Conservation (phyloP, 139 green algal genomes). For the Bryopsis sp. region DNA sequence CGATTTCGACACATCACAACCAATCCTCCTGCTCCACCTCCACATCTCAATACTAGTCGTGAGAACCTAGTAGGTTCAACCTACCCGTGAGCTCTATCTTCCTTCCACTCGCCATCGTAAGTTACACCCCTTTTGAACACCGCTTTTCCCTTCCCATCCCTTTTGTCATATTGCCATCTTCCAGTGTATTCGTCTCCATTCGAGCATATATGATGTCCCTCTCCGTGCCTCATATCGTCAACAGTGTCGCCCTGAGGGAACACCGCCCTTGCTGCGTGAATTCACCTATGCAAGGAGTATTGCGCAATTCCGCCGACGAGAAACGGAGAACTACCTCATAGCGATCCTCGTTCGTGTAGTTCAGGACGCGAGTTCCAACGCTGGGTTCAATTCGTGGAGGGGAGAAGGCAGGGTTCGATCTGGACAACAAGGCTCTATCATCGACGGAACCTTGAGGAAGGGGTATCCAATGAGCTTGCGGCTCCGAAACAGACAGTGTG, state of each 20-base stretch:
- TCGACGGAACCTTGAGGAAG: too few species aligned
- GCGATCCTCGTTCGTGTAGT: background rate
- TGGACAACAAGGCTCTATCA: too few species aligned
- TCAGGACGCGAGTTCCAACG: too few species aligned
- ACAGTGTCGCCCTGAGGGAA: too few species aligned
- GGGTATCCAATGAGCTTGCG: too few species aligned
- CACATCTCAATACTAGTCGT: background rate
- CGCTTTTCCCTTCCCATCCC: slow-evolving; percentile 6
- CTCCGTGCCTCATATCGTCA: background rate
- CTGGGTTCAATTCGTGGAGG: too few species aligned
- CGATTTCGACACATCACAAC: background rate
- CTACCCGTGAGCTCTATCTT: slow-evolving; percentile 4
- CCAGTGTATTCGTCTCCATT: slow-evolving; percentile 4
- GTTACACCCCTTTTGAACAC: background rate
- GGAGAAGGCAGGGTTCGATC: too few species aligned
- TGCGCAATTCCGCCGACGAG: too few species aligned
- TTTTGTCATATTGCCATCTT: slow-evolving; percentile 5
- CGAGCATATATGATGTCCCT: background rate
- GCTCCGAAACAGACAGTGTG: too few species aligned
- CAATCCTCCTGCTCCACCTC: background rate
- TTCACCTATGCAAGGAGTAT: too few species aligned
- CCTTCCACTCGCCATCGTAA: slow-evolving; percentile 16
- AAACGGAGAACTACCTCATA: background rate
- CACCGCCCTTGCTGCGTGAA: too few species aligned
- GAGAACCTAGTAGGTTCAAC: background rate